Conservation (phyloP, 306 rosid species). For the Adenanthera pavonina region DNA sequence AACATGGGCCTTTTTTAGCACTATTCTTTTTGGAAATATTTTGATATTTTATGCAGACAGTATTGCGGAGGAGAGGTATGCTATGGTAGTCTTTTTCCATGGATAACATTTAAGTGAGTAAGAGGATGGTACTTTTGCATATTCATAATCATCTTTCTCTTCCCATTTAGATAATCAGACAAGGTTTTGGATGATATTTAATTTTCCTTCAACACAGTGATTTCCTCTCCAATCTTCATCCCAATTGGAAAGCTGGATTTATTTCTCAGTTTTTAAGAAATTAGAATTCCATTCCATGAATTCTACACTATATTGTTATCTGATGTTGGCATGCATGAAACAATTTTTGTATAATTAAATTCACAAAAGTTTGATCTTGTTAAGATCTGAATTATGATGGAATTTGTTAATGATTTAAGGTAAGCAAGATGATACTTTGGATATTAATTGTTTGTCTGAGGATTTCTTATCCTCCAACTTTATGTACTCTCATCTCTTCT, state of each 20-base stretch:
- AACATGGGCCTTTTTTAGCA: conserved; percentile 90
- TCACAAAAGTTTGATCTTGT: conserved; percentile 5
- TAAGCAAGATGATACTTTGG: conserved; percentile 33
- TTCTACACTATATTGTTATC: conserved; percentile 20
- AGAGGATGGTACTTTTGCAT: conserved; percentile 14
- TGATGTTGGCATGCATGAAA: conserved; percentile 15
- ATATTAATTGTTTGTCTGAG: conserved; percentile 18
- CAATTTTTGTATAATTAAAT: conserved; percentile 24
- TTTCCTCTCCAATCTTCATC: conserved; percentile 17
- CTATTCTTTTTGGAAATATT: conserved; percentile 83
- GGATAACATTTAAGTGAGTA: not conserved
- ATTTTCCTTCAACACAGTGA: conserved; percentile 5
- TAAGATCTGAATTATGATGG: conserved; percentile 15
- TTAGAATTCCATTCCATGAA: conserved; percentile 19
- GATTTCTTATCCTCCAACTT: not conserved
- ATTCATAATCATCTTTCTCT: conserved; percentile 13
- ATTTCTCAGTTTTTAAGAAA: conserved; percentile 19
- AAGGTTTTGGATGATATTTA: conserved; percentile 19
- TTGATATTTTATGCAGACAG: conserved; percentile 89
- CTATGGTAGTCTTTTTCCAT: conserved; percentile 17
- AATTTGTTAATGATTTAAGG: conserved; percentile 20
- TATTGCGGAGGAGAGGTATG: conserved; percentile 94
- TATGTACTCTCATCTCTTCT: not conserved
- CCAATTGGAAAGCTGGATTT: conserved; percentile 28
- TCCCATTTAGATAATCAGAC: conserved; percentile 25